Evolutionary conservation across 192 early-diverging fungal genomes (phyloP), one percentile per base, ranked within the genome.

Genomic region (Mortierella antarctica): DNA sequence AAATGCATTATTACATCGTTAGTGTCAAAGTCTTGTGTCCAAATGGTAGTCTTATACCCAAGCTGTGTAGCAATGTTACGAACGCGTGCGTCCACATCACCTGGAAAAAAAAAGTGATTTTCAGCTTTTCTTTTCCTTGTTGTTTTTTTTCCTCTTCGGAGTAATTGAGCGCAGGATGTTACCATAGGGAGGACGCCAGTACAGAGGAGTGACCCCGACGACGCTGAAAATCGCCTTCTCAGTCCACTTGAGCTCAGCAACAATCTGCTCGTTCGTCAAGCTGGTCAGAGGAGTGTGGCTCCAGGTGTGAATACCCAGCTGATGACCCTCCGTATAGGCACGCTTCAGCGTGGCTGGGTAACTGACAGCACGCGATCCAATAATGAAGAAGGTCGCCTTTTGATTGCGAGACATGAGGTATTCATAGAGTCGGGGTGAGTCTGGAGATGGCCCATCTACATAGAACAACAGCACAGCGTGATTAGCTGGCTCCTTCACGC

Each of bases 291-390:
- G 51, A 58, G 68, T 53, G 62, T 91, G 90, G 50, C 86, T 84
- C 90, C 90, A 91, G n/a, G 91, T 92, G 59, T 92, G 91, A 50
- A 88, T 73, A 47, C 73, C 84, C 59, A 92, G 83, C 48, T 91
- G 87, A 67, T 92, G 91, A 39, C 91, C 91, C 57, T 81, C 86
- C 9, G 53, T 59, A 13, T 76, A 64, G 71, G 75, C 82, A 55
- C 84, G 84, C 42, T 70, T 57, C 46, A 72, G 65, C 45, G 69
- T 71, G 17, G 83, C 50, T 14, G 69, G 78, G 56, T 70, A 81
- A 21, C 73, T 54, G n/a, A 77, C 42, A 13, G 75, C 82, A 15
- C 80, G 61, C 17, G 86, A 60, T 2, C 87, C 87, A 21, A 88
- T 59, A 11, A 87, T 57, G 67, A 88, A 88, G 49, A 88, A 86